A percentile compares a stretch with the other conserved stretches of the same genome.
Evolutionary conservation across 2,329 filamentous ascomycete genomes (phyloP).

Genomic region (Cladosporium sphaerospermum): DNA sequence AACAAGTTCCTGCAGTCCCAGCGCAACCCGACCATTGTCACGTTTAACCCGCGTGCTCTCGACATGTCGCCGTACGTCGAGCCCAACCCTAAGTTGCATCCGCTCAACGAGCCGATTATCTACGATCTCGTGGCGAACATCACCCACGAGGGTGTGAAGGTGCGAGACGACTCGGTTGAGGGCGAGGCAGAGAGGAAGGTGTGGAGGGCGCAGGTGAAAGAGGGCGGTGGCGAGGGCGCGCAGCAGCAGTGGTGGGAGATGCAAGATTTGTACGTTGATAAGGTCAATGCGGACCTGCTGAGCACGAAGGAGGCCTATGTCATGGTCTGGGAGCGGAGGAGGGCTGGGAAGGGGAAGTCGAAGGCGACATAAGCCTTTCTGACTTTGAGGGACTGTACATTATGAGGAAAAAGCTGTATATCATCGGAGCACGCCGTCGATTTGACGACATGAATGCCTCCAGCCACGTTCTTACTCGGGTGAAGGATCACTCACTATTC

Average conservation of each 20-base stretch:
- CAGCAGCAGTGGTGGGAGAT: conserved; percentile 85
- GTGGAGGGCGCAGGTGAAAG: conserved; percentile 86
- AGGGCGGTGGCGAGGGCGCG: conserved; percentile 51
- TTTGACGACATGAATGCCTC: too few species aligned
- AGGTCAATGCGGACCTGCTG: conserved; percentile 78
- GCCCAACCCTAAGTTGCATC: conserved; percentile 66
- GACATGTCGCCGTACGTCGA: conserved; percentile 90
- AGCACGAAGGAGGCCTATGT: conserved; percentile 92
- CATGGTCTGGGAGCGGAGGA: conserved; percentile 88
- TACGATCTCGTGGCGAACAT: conserved; percentile 97
- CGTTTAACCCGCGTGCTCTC: conserved; percentile 78
- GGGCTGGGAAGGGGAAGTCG: conserved; percentile 28
- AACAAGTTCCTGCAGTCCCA: conserved; percentile 92
- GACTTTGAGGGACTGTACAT: too few species aligned
- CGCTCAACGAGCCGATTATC: conserved; percentile 74
- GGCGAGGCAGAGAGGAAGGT: conserved; percentile 88
- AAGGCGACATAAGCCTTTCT: neutral
- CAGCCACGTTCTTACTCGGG: too few species aligned
- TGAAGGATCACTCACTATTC: too few species aligned
- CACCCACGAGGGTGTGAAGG: conserved; percentile 74
- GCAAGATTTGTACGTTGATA: conserved; percentile 90
- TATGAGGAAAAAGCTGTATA: too few species aligned
- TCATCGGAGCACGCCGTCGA: too few species aligned
- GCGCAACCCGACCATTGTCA: conserved; percentile 96
- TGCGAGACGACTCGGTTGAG: conserved; percentile 73